These are phyloP conservation scores for Wallemia hederae DNA, from an alignment of 1,284 basidiomycete species.

Conservation along the genomic window DNA sequence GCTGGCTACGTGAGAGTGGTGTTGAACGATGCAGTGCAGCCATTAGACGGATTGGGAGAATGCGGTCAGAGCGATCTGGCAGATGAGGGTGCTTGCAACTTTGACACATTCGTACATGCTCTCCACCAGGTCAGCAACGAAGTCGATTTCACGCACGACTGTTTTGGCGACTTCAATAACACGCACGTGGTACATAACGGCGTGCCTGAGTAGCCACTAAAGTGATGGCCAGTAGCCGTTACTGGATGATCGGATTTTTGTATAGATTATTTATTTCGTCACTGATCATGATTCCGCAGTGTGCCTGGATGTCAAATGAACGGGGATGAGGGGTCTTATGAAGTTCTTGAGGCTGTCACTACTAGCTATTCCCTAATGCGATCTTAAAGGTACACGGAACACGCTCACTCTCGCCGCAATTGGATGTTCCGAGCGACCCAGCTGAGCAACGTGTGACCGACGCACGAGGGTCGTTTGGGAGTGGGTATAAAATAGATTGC, in stretches of 20 bases:
- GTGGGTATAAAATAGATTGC: not conserved
- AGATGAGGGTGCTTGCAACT: slow-evolving; percentile 26
- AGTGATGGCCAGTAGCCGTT: too few relatives aligned
- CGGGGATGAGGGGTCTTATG: too few relatives aligned
- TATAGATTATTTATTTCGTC: too few relatives aligned
- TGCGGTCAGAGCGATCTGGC: slow-evolving; percentile 18
- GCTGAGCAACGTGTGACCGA: too few relatives aligned
- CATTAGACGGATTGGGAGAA: slow-evolving; percentile 28
- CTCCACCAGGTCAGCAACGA: slow-evolving; percentile 24
- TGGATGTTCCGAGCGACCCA: too few relatives aligned
- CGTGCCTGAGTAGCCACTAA: not conserved
- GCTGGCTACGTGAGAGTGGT: not conserved
- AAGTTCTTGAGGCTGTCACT: too few relatives aligned
- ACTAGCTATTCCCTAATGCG: too few relatives aligned
- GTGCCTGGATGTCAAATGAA: too few relatives aligned
- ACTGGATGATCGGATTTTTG: too few relatives aligned
- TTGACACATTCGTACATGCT: slow-evolving; percentile 24
- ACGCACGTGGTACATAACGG: not conserved
- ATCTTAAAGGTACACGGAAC: too few relatives aligned
- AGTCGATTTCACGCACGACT: slow-evolving; percentile 11
- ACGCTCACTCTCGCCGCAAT: too few relatives aligned
- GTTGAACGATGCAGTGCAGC: slow-evolving; percentile 29
- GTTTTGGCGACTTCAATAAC: not conserved
- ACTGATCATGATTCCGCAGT: too few relatives aligned
- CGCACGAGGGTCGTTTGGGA: not conserved